Conservation (phyloP, 2,329 filamentous ascomycete species). For the Rosellinia necatrix region DNA sequence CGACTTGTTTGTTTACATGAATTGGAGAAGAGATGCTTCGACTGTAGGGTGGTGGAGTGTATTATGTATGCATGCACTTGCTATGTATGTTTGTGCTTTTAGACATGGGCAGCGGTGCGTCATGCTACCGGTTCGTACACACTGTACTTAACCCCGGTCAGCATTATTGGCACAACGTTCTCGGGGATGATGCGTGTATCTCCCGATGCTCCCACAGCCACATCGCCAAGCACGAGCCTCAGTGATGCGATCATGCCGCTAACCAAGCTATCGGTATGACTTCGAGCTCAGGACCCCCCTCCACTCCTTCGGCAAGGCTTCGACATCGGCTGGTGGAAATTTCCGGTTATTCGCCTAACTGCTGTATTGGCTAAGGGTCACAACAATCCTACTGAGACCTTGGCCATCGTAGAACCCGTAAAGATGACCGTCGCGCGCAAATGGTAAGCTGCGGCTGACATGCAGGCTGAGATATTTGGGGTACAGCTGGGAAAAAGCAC, state of each 20-base stretch:
- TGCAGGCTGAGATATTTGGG: not conserved
- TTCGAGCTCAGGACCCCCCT: too few species aligned
- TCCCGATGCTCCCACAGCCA: not conserved
- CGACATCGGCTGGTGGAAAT: not conserved
- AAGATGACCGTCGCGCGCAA: not conserved
- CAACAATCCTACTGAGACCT: too few species aligned
- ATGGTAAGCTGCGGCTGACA: conserved; percentile 10
- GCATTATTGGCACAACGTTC: not conserved
- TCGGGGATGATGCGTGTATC: not conserved
- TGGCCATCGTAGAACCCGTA: not conserved
- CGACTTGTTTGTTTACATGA: not conserved
- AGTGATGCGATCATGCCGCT: not conserved
- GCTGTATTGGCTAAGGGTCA: not conserved
- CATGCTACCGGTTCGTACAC: too few species aligned
- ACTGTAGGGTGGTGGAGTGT: too few species aligned
- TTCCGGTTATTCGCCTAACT: not conserved
- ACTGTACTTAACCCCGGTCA: too few species aligned
- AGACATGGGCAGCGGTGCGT: too few species aligned
- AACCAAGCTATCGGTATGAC: not conserved
- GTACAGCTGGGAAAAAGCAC: not conserved
- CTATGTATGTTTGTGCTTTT: too few species aligned
- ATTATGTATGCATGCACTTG: too few species aligned
- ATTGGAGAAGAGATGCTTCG: not conserved
- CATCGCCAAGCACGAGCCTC: not conserved
- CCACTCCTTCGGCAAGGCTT: not conserved